Conservation (phyloP, 768 basidiomycete genomes). For the Suillus brevipes region DNA sequence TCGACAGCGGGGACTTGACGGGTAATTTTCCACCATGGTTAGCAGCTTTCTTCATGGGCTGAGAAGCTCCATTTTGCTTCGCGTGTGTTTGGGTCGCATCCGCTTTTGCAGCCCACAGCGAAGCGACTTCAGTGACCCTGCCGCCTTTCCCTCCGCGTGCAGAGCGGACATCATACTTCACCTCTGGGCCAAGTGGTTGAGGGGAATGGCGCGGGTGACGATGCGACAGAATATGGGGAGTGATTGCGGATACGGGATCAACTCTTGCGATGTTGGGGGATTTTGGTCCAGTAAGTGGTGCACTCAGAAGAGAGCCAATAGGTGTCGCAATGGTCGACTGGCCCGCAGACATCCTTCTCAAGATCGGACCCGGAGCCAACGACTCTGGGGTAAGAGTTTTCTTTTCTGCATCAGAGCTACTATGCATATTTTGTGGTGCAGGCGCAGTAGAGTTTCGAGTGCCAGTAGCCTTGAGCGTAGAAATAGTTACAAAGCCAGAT, state of each 20-base stretch:
- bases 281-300: neutral
- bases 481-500: slow-evolving; percentile 72
- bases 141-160: slow-evolving; percentile 79
- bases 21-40: slow-evolving; percentile 12
- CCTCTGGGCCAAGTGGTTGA: slow-evolving; percentile 46
- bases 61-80: slow-evolving; percentile 14
- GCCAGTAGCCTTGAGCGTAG: slow-evolving; percentile 43
- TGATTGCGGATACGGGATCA: neutral
- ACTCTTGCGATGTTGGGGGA: neutral
- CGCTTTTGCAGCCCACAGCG: slow-evolving; percentile 69
- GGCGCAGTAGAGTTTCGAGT: slow-evolving; percentile 5
- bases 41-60: slow-evolving; percentile 15
- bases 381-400: neutral
- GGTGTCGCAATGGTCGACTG: neutral
- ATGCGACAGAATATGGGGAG: slow-evolving; percentile 17
- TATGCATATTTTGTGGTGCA: neutral
- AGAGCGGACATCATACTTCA: slow-evolving; percentile 72
- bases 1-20: slow-evolving; percentile 10
- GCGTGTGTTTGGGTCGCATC: slow-evolving; percentile 11
- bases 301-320: neutral
- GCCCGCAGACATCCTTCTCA: slow-evolving; percentile 3
- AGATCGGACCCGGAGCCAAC: neutral
- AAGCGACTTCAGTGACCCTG: slow-evolving; percentile 68
- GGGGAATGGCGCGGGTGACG: slow-evolving; percentile 36
- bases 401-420: neutral